Evolutionary conservation across 1,284 basidiomycete species (phyloP).

Genomic region (Flammula alnicola): DNA sequence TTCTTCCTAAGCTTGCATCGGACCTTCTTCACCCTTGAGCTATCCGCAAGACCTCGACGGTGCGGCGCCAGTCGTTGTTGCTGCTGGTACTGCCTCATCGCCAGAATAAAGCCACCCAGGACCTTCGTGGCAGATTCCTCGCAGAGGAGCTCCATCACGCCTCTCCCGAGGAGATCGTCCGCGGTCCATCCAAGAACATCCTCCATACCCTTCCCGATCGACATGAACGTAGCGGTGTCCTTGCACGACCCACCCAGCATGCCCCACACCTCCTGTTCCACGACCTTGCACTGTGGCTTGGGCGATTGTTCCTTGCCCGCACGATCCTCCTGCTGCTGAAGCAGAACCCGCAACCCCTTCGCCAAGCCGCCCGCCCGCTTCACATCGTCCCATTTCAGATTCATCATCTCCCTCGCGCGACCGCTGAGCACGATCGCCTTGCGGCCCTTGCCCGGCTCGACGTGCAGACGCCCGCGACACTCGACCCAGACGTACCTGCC

Average conservation of each 20-base stretch:
- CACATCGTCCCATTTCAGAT: conserved; percentile 64
- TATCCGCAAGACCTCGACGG: conserved; percentile 5
- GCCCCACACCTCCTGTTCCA: conserved; percentile 60
- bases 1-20: conserved; percentile 20
- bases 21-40: conserved; percentile 16
- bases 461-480: conserved; percentile 81
- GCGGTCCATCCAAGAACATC: conserved; percentile 33
- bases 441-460: conserved; percentile 88
- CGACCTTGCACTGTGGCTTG: conserved; percentile 8
- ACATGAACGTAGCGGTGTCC: conserved; percentile 46
- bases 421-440: conserved; percentile 89
- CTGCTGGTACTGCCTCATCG: conserved; percentile 18
- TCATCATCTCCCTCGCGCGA: conserved; percentile 69
- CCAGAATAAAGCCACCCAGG: conserved; percentile 21
- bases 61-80: not conserved
- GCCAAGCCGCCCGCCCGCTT: conserved; percentile 51
- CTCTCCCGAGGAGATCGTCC: conserved; percentile 31
- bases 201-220: conserved; percentile 51
- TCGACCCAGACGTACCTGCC: conserved; percentile 86
- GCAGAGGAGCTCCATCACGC: conserved; percentile 22
- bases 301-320: not conserved
- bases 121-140: conserved; percentile 22
- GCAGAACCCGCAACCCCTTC: conserved; percentile 13
- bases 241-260: conserved; percentile 51
- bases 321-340: not conserved